A percentile compares a stretch with the other conserved stretches of the same genome.
Conservation (phyloP, 768 basidiomycete genomes). For the Collybiopsis confluens region DNA sequence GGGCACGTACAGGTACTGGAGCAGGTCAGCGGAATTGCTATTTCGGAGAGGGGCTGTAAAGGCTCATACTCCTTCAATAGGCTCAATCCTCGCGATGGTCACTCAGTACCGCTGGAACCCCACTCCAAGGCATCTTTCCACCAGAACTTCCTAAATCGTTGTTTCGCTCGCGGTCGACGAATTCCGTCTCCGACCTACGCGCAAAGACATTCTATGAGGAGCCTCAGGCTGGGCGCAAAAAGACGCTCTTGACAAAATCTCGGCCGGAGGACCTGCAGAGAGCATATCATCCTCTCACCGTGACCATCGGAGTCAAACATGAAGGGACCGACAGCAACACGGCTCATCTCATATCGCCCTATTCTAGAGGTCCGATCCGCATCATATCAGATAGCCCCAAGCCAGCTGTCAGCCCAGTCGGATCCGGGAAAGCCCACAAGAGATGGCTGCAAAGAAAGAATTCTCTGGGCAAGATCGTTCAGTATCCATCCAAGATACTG, state of each 20-base stretch:
- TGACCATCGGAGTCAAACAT: background rate
- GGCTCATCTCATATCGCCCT: background rate
- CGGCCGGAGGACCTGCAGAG: background rate
- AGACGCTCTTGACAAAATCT: background rate
- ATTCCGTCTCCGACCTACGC: background rate
- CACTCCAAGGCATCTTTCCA: background rate
- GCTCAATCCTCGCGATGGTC: constrained; percentile 8
- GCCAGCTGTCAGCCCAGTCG: background rate
- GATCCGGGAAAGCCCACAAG: background rate
- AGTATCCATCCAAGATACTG: constrained; percentile 1
- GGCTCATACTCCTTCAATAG: background rate
- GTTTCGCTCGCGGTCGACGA: background rate
- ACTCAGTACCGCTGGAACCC: constrained; percentile 4
- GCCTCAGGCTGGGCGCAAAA: background rate
- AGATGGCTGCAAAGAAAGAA: background rate
- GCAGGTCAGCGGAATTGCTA: background rate
- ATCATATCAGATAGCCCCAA: background rate
- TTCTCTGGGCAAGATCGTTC: background rate
- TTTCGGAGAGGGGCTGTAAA: background rate
- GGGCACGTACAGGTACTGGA: background rate
- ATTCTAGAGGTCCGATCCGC: background rate
- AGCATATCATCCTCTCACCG: background rate
- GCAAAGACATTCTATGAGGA: constrained; percentile 1
- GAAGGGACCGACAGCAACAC: background rate
- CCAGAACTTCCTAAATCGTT: background rate